Base-by-base conservation (phyloP, 345 rosid species). In the Viola odorata region DNA sequence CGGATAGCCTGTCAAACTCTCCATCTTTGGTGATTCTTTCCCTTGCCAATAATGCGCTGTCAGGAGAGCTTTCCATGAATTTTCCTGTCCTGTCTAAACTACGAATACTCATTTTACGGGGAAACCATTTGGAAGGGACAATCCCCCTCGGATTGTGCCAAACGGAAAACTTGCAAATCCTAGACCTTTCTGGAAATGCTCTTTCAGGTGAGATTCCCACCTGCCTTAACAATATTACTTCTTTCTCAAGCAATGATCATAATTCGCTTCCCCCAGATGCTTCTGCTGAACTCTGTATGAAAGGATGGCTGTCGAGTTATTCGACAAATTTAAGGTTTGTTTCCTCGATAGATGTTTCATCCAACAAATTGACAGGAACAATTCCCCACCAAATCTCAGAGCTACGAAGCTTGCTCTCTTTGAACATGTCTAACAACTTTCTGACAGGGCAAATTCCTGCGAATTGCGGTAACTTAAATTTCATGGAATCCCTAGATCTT, bases 351-450 rank as follows among this genome's bases (percentile, higher is more conserved):
- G 75, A 65, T 44, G 3, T 71, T 0, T 65, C 75, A 5, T 40
- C 0, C 37, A 71, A 71, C 44, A 41, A 15, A 44, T 55, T 71
- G 39, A 55, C 47, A 45, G 75, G n/a, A n/a, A n/a, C n/a, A n/a
- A n/a, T n/a, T n/a, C n/a, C n/a, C n/a, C n/a, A n/a, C n/a, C n/a
- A n/a, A 70, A 11, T 12, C 8, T 15, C 48, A 64, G 38, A 40
- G 14, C 36, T 71, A n/a, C 16, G 0, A 32, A 3, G 0, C 2
- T 3, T 70, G 0, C 0, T 0, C 0, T 0, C 0, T 0, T 14
- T 64, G 8, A 70, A 70, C 37, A 3, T 64, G 52, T 65, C 69
- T 10, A n/a, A 41, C 32, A 70, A 70, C 42, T 52, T 32, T 40
- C 69, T 64, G 40, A 53, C 57, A 0, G 65, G 66, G 14, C 52